Percentiles rank a stretch among this genome's conserved stretches.
Evolutionary conservation across 805 yeast genomes (phyloP).

Genomic region (Saturnispora sekii): DNA sequence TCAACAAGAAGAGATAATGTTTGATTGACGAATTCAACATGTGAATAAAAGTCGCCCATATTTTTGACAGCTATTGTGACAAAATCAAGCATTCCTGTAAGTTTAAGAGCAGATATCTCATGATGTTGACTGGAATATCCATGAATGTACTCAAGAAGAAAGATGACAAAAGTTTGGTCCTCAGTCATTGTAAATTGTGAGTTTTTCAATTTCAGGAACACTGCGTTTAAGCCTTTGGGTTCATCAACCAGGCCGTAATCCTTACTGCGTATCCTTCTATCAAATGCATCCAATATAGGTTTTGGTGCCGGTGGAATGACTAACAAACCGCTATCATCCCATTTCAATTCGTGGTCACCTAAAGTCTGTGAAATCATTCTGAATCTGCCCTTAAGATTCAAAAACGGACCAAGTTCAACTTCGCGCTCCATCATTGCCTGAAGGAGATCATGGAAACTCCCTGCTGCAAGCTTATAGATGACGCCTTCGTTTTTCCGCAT

Average conservation of each 20-base stretch:
- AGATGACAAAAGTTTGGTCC: background rate
- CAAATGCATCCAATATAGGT: too few relatives aligned
- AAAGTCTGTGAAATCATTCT: background rate
- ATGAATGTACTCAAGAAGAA: background rate
- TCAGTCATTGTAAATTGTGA: background rate
- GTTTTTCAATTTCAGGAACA: constrained; percentile 12
- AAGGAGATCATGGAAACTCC: background rate
- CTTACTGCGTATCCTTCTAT: too few relatives aligned
- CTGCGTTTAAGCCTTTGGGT: background rate
- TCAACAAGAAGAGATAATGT: background rate
- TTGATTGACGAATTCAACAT: constrained; percentile 15
- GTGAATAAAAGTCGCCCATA: constrained; percentile 4
- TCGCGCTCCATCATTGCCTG: background rate
- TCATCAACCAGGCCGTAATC: too few relatives aligned
- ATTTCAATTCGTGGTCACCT: background rate
- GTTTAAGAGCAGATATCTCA: background rate
- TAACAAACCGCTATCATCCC: background rate
- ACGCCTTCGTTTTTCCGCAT: constrained; percentile 2
- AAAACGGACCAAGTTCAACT: background rate
- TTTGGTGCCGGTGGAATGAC: too few relatives aligned
- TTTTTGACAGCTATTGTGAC: constrained; percentile 2
- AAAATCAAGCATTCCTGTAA: background rate
- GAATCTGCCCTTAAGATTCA: background rate
- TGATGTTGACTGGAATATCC: background rate
- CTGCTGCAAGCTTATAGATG: constrained; percentile 12